phyloP scores from a whole-genome alignment of 2,329 filamentous ascomycete species.

The Cryphonectria japonica region DNA sequence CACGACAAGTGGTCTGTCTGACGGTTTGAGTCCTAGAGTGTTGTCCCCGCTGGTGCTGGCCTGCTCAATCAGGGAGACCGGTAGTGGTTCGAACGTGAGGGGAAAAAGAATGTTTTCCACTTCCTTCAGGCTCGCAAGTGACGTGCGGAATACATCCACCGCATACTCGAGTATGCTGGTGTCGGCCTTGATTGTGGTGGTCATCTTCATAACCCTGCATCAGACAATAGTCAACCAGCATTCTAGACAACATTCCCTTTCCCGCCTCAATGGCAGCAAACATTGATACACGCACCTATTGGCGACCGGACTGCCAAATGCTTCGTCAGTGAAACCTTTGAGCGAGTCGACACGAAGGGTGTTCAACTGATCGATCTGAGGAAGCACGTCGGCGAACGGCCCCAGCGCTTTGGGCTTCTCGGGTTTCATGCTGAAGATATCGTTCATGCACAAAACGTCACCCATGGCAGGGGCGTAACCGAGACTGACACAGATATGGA shows the following conservation, averaged over 20 bases:
- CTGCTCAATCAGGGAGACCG: not conserved
- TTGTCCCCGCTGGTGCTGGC: not conserved
- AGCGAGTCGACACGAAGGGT: slow-evolving; percentile 26
- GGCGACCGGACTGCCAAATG: slow-evolving; percentile 21
- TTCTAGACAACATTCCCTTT: no score
- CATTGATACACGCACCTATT: slow-evolving; percentile 8
- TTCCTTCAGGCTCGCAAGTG: not conserved
- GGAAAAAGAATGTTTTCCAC: not conserved
- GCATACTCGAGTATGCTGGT: not conserved
- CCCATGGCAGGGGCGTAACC: slow-evolving; percentile 27
- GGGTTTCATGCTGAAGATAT: slow-evolving; percentile 26
- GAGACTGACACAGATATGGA: slow-evolving; percentile 30
- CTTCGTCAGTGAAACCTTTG: slow-evolving; percentile 29
- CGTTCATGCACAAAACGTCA: slow-evolving; percentile 20
- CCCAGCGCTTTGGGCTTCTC: slow-evolving; percentile 29
- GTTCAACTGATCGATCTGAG: slow-evolving; percentile 30
- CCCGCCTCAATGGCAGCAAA: no score
- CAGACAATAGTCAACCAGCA: not conserved
- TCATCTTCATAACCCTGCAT: not conserved
- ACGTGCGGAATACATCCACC: not conserved
- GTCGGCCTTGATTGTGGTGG: not conserved
- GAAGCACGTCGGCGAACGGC: slow-evolving; percentile 30
- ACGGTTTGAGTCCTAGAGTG: not conserved
- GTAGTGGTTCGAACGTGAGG: not conserved
- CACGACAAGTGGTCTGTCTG: not conserved